Evolutionary conservation across 1,139 yeast genomes (phyloP).

Genomic region (Yamadazyma trypodendri): DNA sequence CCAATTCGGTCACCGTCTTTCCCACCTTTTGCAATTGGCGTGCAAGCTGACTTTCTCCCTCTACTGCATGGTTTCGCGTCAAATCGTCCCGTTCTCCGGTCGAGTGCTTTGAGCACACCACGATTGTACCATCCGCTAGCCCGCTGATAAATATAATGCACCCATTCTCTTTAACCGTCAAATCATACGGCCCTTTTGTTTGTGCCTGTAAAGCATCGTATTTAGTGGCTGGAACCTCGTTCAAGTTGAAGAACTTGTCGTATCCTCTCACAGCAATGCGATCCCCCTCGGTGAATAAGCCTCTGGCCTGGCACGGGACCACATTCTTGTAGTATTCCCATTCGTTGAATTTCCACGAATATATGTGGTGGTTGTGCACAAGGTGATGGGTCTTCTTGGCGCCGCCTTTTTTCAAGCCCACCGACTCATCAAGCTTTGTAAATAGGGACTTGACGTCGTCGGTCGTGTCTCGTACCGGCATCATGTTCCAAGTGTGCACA

Average conservation of each 20-base stretch:
- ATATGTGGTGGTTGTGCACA: slow-evolving; percentile 17
- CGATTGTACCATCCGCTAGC: slow-evolving; percentile 63
- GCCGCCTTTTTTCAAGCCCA: slow-evolving; percentile 24
- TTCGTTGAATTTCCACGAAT: slow-evolving; percentile 81
- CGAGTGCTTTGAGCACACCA: slow-evolving; percentile 87
- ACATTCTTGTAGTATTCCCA: slow-evolving; percentile 71
- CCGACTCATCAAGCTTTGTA: slow-evolving; percentile 17
- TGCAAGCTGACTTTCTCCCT: slow-evolving; percentile 62
- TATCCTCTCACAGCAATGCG: slow-evolving; percentile 80
- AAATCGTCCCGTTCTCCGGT: slow-evolving; percentile 65
- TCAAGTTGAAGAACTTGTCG: slow-evolving; percentile 87
- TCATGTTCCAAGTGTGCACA: not conserved
- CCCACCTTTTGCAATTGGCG: slow-evolving; percentile 47
- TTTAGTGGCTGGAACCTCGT: slow-evolving; percentile 58
- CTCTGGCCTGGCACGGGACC: slow-evolving; percentile 78
- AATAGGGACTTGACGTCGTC: not conserved
- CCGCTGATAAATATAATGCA: slow-evolving; percentile 87
- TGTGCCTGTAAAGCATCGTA: slow-evolving; percentile 42
- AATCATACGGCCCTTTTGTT: slow-evolving; percentile 75
- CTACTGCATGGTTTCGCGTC: slow-evolving; percentile 68
- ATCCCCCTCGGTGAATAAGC: slow-evolving; percentile 63
- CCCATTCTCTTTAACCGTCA: slow-evolving; percentile 89
- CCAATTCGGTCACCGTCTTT: slow-evolving; percentile 50
- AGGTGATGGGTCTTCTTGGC: slow-evolving; percentile 20
- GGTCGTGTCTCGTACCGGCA: not conserved